Evolutionary conservation across 2,329 filamentous ascomycete genomes (phyloP).

Genomic region (Metarhizium anisopliae): DNA sequence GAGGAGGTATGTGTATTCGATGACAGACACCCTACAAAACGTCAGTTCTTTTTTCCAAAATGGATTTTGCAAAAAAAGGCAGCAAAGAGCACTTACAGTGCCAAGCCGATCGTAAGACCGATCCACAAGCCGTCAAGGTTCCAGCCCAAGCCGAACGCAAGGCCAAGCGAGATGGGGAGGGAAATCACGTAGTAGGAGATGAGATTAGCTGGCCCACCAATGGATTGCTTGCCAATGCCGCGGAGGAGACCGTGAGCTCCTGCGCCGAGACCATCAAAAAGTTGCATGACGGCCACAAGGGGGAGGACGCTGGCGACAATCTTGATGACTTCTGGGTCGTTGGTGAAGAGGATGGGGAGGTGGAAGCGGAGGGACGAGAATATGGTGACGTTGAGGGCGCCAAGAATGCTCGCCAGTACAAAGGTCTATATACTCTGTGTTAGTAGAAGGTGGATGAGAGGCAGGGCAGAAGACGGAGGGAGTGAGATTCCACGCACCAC

Average conservation of each 20-base stretch:
- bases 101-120: constrained; percentile 65
- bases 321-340: constrained; percentile 58
- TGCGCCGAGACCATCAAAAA: constrained; percentile 74
- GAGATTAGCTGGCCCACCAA: constrained; percentile 83
- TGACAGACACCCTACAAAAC: constrained; percentile 33
- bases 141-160: constrained; percentile 71
- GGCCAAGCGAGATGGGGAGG: constrained; percentile 71
- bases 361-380: constrained; percentile 60
- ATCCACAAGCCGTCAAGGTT: constrained; percentile 73
- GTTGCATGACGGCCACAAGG: constrained; percentile 78
- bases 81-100: constrained; percentile 36
- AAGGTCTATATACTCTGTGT: constrained; percentile 35
- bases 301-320: constrained; percentile 65
- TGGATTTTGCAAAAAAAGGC: not conserved
- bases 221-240: constrained; percentile 78
- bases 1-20: constrained; percentile 45
- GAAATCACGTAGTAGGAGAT: constrained; percentile 81
- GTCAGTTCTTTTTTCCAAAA: not conserved
- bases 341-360: constrained; percentile 73
- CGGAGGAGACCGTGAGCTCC: constrained; percentile 78
- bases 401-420: constrained; percentile 58
- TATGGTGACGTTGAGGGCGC: constrained; percentile 66
- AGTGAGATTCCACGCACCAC: constrained; percentile 43
- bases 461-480: constrained; percentile 3
- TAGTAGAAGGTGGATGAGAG: not conserved